phyloP scores from a whole-genome alignment of 2,329 filamentous ascomycete genomes.

The Cordyceps farinosa region DNA sequence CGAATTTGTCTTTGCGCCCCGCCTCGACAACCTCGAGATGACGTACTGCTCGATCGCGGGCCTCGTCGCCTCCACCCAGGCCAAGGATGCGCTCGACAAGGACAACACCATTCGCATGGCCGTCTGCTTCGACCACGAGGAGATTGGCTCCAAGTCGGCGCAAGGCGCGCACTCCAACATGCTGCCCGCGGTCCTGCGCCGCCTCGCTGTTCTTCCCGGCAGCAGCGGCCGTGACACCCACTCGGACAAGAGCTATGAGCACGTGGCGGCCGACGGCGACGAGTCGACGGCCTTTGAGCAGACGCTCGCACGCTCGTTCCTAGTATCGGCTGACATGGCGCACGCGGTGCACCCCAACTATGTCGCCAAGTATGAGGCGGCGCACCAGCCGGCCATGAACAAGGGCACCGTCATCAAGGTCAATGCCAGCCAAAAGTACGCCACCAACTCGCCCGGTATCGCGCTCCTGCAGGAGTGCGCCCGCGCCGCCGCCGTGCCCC shows the following conservation, averaged over 20 bases:
- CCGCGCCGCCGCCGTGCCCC: constrained; percentile 67
- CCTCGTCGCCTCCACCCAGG: constrained; percentile 72
- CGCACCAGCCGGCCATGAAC: constrained; percentile 93
- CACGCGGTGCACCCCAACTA: constrained; percentile 97
- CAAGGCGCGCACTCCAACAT: constrained; percentile 94
- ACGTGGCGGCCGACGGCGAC: constrained; percentile 54
- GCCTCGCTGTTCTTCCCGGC: constrained; percentile 75
- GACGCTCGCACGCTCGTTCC: constrained; percentile 84
- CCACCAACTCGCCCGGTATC: constrained; percentile 93
- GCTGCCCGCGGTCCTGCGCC: constrained; percentile 79
- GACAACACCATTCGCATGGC: constrained; percentile 86
- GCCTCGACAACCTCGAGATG: constrained; percentile 94
- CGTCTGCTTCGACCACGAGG: constrained; percentile 95
- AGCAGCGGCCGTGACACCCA: constrained; percentile 59
- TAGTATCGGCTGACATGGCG: constrained; percentile 96
- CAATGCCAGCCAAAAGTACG: constrained; percentile 96
- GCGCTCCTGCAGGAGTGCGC: constrained; percentile 89
- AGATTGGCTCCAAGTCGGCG: constrained; percentile 88
- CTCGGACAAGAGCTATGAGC: constrained; percentile 60
- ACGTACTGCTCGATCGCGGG: constrained; percentile 88
- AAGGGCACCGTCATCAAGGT: constrained; percentile 95
- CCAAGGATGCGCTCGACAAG: constrained; percentile 61
- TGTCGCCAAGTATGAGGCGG: constrained; percentile 80
- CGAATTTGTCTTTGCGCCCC: constrained; percentile 94
- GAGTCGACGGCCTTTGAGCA: constrained; percentile 86